Evolutionary conservation across 371 early-diverging fungal species (phyloP).

Genomic region (Mucor racemosus): DNA sequence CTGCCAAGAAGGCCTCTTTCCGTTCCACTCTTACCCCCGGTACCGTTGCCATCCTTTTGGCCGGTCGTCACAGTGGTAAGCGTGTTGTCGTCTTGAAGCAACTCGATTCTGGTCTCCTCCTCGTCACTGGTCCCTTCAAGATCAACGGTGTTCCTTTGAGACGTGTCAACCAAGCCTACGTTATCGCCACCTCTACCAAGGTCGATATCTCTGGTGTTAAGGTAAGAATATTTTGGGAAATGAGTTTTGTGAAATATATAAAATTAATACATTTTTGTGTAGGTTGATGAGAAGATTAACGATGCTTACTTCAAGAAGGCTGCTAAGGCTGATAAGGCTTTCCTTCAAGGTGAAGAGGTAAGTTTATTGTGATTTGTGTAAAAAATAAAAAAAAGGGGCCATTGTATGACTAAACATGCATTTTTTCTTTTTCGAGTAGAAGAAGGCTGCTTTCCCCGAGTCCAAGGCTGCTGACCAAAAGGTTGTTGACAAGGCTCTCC

Average conservation of each 20-base stretch:
- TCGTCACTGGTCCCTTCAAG: constrained; percentile 97
- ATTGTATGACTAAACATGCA: neutral
- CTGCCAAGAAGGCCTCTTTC: constrained; percentile 73
- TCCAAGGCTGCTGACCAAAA: constrained; percentile 86
- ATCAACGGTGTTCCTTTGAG: constrained; percentile 98
- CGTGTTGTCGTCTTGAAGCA: constrained; percentile 98
- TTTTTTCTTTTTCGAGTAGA: constrained; percentile 20
- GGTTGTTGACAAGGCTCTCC: constrained; percentile 82
- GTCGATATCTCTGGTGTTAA: constrained; percentile 82
- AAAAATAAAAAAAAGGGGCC: neutral
- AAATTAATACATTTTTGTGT: neutral
- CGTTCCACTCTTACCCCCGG: constrained; percentile 95
- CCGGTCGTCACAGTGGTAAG: constrained; percentile 98
- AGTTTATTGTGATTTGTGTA: neutral
- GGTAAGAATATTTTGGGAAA: constrained; percentile 39
- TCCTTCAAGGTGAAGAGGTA: constrained; percentile 80
- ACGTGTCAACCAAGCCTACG: constrained; percentile 98
- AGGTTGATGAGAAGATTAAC: constrained; percentile 81
- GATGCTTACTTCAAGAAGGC: constrained; percentile 92
- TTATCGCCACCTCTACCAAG: constrained; percentile 98
- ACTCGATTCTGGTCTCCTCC: constrained; percentile 91
- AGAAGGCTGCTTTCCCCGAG: constrained; percentile 73
- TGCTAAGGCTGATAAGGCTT: constrained; percentile 83
- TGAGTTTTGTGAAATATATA: neutral
- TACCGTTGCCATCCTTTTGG: constrained; percentile 95